Base-by-base conservation (phyloP, 2,329 filamentous ascomycete species). In the Bipolaris gigantea region DNA sequence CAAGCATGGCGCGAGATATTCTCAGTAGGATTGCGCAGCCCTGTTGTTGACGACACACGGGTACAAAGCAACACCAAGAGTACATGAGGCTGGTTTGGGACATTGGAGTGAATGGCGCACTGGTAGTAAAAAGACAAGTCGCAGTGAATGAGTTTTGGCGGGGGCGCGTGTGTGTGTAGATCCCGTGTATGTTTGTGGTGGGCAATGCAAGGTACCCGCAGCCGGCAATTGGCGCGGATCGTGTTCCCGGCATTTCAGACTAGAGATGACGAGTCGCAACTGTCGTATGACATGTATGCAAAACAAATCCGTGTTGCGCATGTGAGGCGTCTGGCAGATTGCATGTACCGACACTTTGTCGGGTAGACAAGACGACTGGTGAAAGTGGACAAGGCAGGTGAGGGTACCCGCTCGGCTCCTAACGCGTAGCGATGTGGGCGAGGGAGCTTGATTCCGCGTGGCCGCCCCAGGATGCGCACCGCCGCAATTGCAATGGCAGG, bases 161-260 rank as follows among this genome's bases (percentile, higher is more conserved):
- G 52, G 46, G 48, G 51, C 42, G 48, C 27, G 48, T 43, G 33
- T 33, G 38, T 23, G 36, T 34, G 52, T 27, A 46, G 47, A 55
- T 55, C 52, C 15, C 10, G 23, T 36, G n/a, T 23, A 33, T 40
- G 35, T 32, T 43, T n/a, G 38, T 30, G 36, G 35, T 50, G 39
- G 32, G 23, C 40, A 32, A 36, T 55, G 52, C 40, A 44, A 50
- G 50, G 52, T 55, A 55, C 52, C 42, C 42, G 48, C 39, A 40
- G 51, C 46, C 38, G 48, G 40, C 41, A 40, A 55, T 51, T 42
- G 48, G 40, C 41, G n/a, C 48, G 42, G 48, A 15, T 34, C n/a
- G 11, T 19, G 23, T 32, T 51, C 19, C 48, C 48, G 48, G 16
- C 15, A 25, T 47, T 21, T 21, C 16, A 35, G 40, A 32, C 42